Evolutionary conservation across 2,329 filamentous ascomycete genomes (phyloP), one percentile per base, ranked within the genome.

Genomic region (Claviceps sp.): DNA sequence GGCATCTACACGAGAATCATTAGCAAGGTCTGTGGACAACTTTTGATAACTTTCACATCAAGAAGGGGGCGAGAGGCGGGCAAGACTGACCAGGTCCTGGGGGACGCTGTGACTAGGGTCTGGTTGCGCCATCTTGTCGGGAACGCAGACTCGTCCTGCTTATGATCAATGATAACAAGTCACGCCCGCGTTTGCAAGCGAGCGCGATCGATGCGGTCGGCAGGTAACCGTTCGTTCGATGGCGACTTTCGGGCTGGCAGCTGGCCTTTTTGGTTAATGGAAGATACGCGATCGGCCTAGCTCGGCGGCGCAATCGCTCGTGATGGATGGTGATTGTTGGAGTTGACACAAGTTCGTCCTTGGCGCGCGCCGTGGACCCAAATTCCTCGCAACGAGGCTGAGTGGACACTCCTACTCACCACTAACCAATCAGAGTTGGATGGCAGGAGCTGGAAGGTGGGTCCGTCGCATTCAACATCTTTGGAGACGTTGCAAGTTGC

Each of bases 1-100:
- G 83, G 84, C 63, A 94, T 79, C 87, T 93, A 63, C 17, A 37
- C 34, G 11, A 42, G 11, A 20, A 29, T 8, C 8, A 42, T 8
- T 44, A 54, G 48, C 64, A 34, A 65, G 58, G 51, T 45, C 49
- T 26, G 36, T 42, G 50, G n/a, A 26, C 51, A 45, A 53, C 26
- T 43, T 34, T 14, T 1, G n/a, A 49, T n/a, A 29, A 4, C 13
- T 34, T 45, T 34, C 16, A 14, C 13, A 14, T 23, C 4, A 29
- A 45, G 6, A 45, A 5, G 6, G 20, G 20, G 5, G 2, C 17
- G 11, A 50, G 47, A 48, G 45, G 49, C 50, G 42, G 34, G 42
- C 45, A 37, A 16, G 37, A 59, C 69, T 51, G 61, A 71, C 69
- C 53, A 71, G 62, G 57, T 71, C 69, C 63, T 66, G 66, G 29